Base-by-base conservation (phyloP, 805 yeast species). In the Scheffersomyces spartinae region DNA sequence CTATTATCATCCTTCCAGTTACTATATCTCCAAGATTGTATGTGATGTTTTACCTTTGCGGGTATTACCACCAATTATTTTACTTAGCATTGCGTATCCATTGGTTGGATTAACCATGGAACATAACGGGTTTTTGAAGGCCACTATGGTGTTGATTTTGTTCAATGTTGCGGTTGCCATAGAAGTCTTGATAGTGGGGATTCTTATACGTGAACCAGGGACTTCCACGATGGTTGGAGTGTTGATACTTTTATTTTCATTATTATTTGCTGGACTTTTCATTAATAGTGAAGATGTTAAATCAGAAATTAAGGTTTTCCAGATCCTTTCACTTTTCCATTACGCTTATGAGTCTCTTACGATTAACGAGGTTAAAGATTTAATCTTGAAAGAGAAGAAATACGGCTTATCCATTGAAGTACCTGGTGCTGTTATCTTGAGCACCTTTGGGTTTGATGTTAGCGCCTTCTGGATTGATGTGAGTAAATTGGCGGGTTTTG, bases 361-460 rank as follows among this genome's bases (percentile, higher is more conserved):
- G 3, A 86, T 91, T 28, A 91, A 91, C 49, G 98, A 91, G 47
- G 97, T 88, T 7, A 80, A 77, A 42, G 81, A 83, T 18, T 64
- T 91, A 45, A 74, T 83, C 9, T 62, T 91, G 40, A 73, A 71
- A 35, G 98, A 91, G 47, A 76, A 73, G 46, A 91, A 91, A 52
- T 88, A 78, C 43, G 98, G 98, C 0, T 64, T 91, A 21, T 80
- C 86, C 23, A 88, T 91, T 40, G 95, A 85, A 50, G 93, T 91
- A 9, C 98, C 98, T 0, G 98, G 98, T 7, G 97, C 98, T 2
- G 93, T 94, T 2, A 91, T 91, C 29, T 64, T 91, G 39, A 81
- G 94, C 38, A 84, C 97, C 0, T 91, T 91, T 59, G 98, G 98
- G 0, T 91, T 91, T 49, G 70, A 82, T 36, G 88, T 83, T 9